Conservation (phyloP, 768 basidiomycete genomes). For the Pleurotus platypus region DNA sequence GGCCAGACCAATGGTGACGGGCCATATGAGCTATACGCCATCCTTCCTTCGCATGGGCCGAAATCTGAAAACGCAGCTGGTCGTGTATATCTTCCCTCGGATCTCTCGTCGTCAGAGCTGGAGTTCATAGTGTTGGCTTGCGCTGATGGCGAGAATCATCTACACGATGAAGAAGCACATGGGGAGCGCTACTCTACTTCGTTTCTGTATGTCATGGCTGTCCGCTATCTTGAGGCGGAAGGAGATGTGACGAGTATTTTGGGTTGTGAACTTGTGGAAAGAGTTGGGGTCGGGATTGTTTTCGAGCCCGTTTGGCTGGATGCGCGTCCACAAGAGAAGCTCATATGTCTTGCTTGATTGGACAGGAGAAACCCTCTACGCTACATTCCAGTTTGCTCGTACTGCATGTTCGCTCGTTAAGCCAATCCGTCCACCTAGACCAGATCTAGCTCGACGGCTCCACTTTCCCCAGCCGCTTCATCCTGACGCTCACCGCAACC, state of each 20-base stretch:
- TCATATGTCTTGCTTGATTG: background rate
- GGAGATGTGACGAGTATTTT: too few species aligned
- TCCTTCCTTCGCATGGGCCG: background rate
- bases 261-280: background rate
- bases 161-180: background rate
- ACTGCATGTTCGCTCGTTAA: too few species aligned
- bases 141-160: background rate
- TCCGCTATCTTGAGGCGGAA: background rate
- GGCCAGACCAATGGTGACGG: background rate
- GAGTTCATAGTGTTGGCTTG: background rate
- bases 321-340: background rate
- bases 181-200: background rate
- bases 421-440: too few species aligned
- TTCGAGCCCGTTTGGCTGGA: slow-evolving; percentile 1
- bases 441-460: too few species aligned
- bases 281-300: background rate
- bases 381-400: too few species aligned
- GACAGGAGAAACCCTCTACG: too few species aligned
- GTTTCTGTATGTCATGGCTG: slow-evolving; percentile 4
- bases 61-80: background rate
- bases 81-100: background rate
- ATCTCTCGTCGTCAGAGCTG: background rate
- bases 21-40: background rate
- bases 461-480: too few species aligned
- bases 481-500: too few species aligned